Evolutionary conservation across 2,329 filamentous ascomycete genomes (phyloP).

Genomic region (Calonectria hawksworthii): DNA sequence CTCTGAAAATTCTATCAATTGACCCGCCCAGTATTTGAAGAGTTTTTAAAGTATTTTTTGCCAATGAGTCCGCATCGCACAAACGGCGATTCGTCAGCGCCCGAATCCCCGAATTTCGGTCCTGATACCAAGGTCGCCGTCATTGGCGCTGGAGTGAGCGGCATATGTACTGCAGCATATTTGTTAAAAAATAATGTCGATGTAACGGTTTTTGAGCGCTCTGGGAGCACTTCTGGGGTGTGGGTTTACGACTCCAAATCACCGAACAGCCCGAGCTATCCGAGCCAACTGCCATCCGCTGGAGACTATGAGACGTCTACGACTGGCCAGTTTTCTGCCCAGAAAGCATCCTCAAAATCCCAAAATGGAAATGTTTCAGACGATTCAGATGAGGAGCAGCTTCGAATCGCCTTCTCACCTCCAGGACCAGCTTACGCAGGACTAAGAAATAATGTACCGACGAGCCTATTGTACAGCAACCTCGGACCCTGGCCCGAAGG

Average conservation of each 20-base stretch:
- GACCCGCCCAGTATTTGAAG: neutral
- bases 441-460: conserved; percentile 82
- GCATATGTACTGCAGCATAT: conserved; percentile 55
- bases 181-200: conserved; percentile 51
- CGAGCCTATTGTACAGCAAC: conserved; percentile 62
- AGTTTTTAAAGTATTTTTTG: neutral
- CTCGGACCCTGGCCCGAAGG: conserved; percentile 68
- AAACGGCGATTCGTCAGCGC: conserved; percentile 7
- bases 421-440: conserved; percentile 66
- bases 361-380: neutral
- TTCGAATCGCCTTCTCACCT: conserved; percentile 36
- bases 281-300: conserved; percentile 45
- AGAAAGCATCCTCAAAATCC: neutral
- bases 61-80: conserved; percentile 35
- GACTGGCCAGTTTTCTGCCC: conserved; percentile 20
- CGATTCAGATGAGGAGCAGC: neutral
- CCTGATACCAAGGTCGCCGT: conserved; percentile 50
- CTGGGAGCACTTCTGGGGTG: conserved; percentile 51
- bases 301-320: conserved; percentile 44
- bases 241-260: conserved; percentile 54
- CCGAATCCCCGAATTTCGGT: conserved; percentile 21
- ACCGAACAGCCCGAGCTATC: conserved; percentile 50
- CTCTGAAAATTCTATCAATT: neutral
- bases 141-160: conserved; percentile 57
- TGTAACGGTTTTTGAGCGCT: conserved; percentile 56